A percentile compares a stretch with the other conserved stretches of the same genome.
Conservation (phyloP, 345 rosid species). For the Orychophragmus violaceus region DNA sequence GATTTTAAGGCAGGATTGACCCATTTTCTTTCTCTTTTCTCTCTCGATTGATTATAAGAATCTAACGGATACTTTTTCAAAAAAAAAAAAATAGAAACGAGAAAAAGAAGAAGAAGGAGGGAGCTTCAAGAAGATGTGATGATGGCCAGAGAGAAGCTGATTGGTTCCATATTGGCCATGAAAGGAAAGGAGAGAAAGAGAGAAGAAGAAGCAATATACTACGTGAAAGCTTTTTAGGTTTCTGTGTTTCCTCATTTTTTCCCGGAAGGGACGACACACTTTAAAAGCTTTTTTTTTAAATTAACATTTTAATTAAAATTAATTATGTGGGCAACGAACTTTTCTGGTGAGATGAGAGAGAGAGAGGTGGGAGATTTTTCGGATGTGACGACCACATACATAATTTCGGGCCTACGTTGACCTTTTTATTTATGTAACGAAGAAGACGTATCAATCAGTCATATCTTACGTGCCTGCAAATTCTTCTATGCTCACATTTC, state of each 20-base stretch:
- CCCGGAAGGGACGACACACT: constrained; percentile 5
- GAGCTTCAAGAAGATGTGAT: constrained; percentile 10
- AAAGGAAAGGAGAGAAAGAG: constrained; percentile 10
- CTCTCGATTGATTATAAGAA: neutral
- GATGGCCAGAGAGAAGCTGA: constrained; percentile 27
- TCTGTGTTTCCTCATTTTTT: constrained; percentile 11
- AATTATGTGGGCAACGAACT: constrained; percentile 15
- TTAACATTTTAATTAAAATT: neutral
- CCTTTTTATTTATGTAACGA: neutral
- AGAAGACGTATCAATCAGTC: constrained; percentile 3
- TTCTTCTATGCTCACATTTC: neutral
- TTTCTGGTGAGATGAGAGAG: constrained; percentile 12
- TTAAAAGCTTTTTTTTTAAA: neutral
- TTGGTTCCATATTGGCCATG: constrained; percentile 12
- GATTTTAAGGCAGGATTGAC: constrained; percentile 26
- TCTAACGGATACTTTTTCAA: neutral
- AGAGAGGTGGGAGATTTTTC: neutral
- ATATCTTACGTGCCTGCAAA: constrained; percentile 20
- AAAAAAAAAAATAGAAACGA: neutral
- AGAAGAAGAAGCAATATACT: constrained; percentile 1
- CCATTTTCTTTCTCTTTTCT: no score
- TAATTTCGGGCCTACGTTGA: constrained; percentile 1
- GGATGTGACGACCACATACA: constrained; percentile 23
- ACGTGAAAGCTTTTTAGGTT: constrained; percentile 11
- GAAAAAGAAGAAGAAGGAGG: neutral